Evolutionary conservation across 768 basidiomycete species (phyloP).

Genomic region (Boletus reticuloceps): DNA sequence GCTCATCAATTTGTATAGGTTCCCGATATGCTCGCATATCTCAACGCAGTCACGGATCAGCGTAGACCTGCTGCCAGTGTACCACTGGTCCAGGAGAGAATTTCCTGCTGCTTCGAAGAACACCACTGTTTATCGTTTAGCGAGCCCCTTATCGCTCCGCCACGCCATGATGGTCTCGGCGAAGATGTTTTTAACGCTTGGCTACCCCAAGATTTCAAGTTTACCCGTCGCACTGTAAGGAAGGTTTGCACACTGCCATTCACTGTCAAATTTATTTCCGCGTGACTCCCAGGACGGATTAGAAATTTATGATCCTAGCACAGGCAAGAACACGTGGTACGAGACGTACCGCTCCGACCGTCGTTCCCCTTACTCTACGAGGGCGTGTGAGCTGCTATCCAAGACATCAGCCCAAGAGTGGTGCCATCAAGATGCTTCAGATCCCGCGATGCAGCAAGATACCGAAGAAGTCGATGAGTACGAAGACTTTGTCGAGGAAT

Average conservation of each 20-base stretch:
- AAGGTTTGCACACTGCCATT: background rate
- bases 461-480: constrained; percentile 37
- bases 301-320: constrained; percentile 41
- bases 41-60: constrained; percentile 22
- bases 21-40: constrained; percentile 23
- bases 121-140: constrained; percentile 44
- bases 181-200: constrained; percentile 50
- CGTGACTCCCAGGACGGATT: constrained; percentile 36
- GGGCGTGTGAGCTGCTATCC: constrained; percentile 30
- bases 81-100: constrained; percentile 33
- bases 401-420: constrained; percentile 18
- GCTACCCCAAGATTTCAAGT: constrained; percentile 38
- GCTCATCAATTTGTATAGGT: constrained; percentile 20
- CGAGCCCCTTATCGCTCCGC: constrained; percentile 36
- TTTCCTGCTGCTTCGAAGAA: constrained; percentile 44
- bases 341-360: constrained; percentile 43
- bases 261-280: constrained; percentile 10
- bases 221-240: constrained; percentile 37
- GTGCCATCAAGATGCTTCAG: constrained; percentile 22
- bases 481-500: constrained; percentile 37
- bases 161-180: constrained; percentile 33
- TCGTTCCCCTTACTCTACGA: constrained; percentile 36
- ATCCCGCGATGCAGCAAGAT: constrained; percentile 14
- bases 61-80: constrained; percentile 20
- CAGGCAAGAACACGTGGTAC: constrained; percentile 39